Conservation (phyloP, 2,329 filamentous ascomycete genomes). For the Pseudomassariella vexata region DNA sequence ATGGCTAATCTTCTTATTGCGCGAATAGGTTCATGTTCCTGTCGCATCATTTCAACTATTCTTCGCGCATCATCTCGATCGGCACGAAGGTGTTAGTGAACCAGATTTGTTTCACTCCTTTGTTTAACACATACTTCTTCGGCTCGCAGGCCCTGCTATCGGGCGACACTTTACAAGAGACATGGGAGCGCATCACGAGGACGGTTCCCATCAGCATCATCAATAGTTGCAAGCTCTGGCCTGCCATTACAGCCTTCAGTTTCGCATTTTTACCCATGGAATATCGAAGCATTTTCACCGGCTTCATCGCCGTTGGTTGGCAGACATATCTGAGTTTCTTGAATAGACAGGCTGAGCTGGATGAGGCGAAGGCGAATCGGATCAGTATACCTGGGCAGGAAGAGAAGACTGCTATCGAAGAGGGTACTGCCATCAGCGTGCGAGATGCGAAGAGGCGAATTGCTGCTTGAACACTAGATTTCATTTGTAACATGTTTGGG, state of each 20-base stretch:
- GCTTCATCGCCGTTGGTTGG: conserved; percentile 79
- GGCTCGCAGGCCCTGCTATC: conserved; percentile 69
- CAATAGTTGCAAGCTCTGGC: conserved; percentile 86
- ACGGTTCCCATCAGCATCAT: conserved; percentile 72
- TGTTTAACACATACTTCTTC: conserved; percentile 83
- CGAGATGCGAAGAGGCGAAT: too few relatives aligned
- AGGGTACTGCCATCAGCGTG: too few relatives aligned
- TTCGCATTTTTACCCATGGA: conserved; percentile 79
- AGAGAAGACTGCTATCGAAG: too few relatives aligned
- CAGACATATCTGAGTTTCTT: conserved; percentile 84
- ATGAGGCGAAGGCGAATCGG: conserved; percentile 31
- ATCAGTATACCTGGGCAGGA: too few relatives aligned
- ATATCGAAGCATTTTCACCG: conserved; percentile 75
- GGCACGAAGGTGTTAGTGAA: conserved; percentile 73
- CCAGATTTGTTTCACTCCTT: conserved; percentile 73
- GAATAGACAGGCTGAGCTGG: conserved; percentile 65
- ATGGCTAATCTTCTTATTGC: neutral
- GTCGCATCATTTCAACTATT: conserved; percentile 76
- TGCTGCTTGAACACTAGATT: too few relatives aligned
- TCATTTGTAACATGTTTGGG: too few relatives aligned
- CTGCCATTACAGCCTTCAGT: conserved; percentile 76
- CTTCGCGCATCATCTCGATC: conserved; percentile 65
- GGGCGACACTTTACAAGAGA: conserved; percentile 59
- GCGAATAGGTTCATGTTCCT: conserved; percentile 70
- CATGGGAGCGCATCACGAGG: conserved; percentile 63